Percentiles rank a stretch among this genome's conserved stretches.
Evolutionary conservation across 2,329 filamentous ascomycete species (phyloP).

Genomic region (Hypomyces perniciosus): DNA sequence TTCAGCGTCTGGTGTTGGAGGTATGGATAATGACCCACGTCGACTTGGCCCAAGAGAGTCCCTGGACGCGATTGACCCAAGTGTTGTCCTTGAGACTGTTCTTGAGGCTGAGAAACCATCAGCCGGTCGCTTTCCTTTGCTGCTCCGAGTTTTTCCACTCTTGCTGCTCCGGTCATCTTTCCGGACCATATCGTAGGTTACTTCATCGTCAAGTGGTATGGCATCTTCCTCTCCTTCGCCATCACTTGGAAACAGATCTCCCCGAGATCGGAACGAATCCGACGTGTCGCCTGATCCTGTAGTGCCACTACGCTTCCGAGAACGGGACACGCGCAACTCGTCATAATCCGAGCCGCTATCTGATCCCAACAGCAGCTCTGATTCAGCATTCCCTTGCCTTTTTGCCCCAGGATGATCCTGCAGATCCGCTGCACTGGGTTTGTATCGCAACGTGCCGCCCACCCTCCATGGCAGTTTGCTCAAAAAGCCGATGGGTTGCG

Average conservation of each 20-base stretch:
- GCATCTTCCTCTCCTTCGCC: constrained; percentile 84
- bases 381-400: constrained; percentile 46
- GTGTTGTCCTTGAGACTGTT: constrained; percentile 53
- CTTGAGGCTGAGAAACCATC: constrained; percentile 35
- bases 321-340: constrained; percentile 25
- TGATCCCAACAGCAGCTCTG: constrained; percentile 59
- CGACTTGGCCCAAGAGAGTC: constrained; percentile 25
- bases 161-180: constrained; percentile 67
- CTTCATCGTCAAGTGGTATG: constrained; percentile 86
- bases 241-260: constrained; percentile 87
- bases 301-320: constrained; percentile 65
- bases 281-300: constrained; percentile 73
- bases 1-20: constrained; percentile 31
- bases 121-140: constrained; percentile 51
- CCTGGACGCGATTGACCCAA: constrained; percentile 38
- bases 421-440: constrained; percentile 83
- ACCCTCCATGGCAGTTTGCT: constrained; percentile 79
- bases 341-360: constrained; percentile 26
- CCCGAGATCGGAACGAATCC: constrained; percentile 79
- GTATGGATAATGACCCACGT: constrained; percentile 24
- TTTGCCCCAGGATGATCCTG: constrained; percentile 69
- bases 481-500: constrained; percentile 78
- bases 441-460: constrained; percentile 76
- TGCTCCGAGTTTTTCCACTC: constrained; percentile 52
- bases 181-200: constrained; percentile 74